Base-by-base conservation (phyloP, 495 filamentous ascomycete species). In the Penicillium canariense region DNA sequence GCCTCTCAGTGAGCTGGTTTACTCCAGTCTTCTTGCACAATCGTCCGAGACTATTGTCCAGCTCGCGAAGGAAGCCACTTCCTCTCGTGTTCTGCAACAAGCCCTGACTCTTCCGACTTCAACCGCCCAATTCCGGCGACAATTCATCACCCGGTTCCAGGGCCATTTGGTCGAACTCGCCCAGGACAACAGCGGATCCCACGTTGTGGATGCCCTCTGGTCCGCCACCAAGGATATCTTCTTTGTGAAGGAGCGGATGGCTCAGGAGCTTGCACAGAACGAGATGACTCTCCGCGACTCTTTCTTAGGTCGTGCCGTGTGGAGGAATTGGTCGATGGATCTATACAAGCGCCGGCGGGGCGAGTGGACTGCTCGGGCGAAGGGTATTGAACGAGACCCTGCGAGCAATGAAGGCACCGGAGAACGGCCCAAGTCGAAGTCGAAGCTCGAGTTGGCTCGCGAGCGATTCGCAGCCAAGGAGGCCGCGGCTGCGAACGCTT, bases 241-340 rank as follows among this genome's bases (percentile, higher is more conserved):
- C 48, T 86, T 87, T 56, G 77, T 88, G 55, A 81, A 86, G 44
- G 85, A 89, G 63, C 70, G 81, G 9, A 78, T 89, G 58, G 86
- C 87, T 9, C 77, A 84, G 51, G 85, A 88, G 61, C 65, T 90
- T 7, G 65, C 75, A 1, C 68, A 78, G 42, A 70, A 77, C 52
- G 92, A 96, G 66, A 58, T 76, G 28, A 66, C 77, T 10, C 74
- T 98, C 15, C 80, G 91, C 20, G 86, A 90, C 52, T 86, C 84
- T 0, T 87, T 81, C 58, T 76, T 87, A 22, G 94, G 94, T 3
- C 75, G 91, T 5, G 87, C 85, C 3, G 89, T 96, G 10, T 97
- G 91, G 93, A 77, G 86, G 49, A 89, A 94, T 55, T 98, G 94
- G 95, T 82, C 79, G 48, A 91, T 96, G 74, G 94, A 97, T 70